Percentiles rank a stretch among this genome's conserved stretches.
Conservation (phyloP, 768 basidiomycete genomes). For the Lentinula sp. region DNA sequence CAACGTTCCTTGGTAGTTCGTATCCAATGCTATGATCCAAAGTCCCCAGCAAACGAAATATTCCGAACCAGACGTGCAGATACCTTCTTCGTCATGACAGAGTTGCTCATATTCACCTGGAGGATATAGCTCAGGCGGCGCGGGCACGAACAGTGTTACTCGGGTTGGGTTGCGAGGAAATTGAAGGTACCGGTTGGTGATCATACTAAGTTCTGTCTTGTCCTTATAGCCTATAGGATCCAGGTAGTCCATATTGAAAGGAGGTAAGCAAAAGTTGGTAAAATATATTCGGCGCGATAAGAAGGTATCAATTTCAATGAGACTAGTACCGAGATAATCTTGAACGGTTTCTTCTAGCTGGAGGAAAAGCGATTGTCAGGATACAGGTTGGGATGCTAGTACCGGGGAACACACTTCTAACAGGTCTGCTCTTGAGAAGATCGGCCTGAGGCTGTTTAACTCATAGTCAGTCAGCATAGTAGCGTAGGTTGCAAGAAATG, state of each 20-base stretch:
- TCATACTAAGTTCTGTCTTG: neutral
- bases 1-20: neutral
- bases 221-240: neutral
- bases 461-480: too few relatives aligned
- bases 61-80: neutral
- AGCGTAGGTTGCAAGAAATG: too few relatives aligned
- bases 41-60: neutral
- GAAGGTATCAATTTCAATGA: neutral
- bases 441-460: too few relatives aligned
- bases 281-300: neutral
- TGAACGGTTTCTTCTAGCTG: neutral
- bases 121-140: neutral
- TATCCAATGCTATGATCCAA: neutral
- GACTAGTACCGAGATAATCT: neutral
- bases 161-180: neutral
- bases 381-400: neutral
- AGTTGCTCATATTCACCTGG: neutral
- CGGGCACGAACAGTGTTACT: neutral
- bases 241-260: neutral
- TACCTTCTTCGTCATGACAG: neutral
- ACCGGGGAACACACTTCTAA: neutral
- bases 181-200: neutral
- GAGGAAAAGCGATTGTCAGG: neutral
- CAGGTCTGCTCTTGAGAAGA: neutral
- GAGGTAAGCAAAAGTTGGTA: neutral